Base-by-base conservation (phyloP, 192 early-diverging fungal species). In the Chytriomyces sp. region DNA sequence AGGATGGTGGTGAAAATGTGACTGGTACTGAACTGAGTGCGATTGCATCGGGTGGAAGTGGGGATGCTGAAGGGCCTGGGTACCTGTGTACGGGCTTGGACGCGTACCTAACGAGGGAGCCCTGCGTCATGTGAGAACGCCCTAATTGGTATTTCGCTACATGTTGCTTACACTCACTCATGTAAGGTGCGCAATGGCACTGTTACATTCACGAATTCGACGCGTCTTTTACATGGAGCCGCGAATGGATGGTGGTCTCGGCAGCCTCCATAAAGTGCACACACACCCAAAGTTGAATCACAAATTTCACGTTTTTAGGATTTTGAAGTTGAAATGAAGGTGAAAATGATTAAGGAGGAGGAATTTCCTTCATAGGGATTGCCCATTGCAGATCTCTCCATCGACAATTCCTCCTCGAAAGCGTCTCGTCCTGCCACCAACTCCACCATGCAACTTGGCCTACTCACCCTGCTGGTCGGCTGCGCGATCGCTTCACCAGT, bases 141-240 rank as follows among this genome's bases (percentile, higher is more conserved):
- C n/a, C n/a, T n/a, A n/a, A n/a, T n/a, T n/a, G n/a, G 52, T 2
- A 0, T 5, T 44, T 12, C 32, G 10, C 39, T 19, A 66, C 55
- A 38, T 55, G 33, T 80, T 37, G 41, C 53, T 32, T 56, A 61
- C 52, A 39, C 64, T 71, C 67, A 64, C 30, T 59, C 65, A 17
- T 53, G 19, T 22, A 65, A 89, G 88, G 88, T 98, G 95, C 39
- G 81, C 90, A 0, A 98, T 98, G 95, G 94, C 91, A 1, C 74
- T 98, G 34, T 88, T 98, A n/a, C 95, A 98, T 77, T 98, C 95
- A 19, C 87, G 95, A 5, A 86, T 98, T 44, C 85, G 88, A 4
- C 83, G 94, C 4, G 89, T 98, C n/a, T 98, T 96, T 73, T 95
- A 92, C 44, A 33, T 57, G 6, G 49, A 64, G 30, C 56, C 63